phyloP scores from a whole-genome alignment of 805 yeast species.

The Helenozyma baotianmanensis region DNA sequence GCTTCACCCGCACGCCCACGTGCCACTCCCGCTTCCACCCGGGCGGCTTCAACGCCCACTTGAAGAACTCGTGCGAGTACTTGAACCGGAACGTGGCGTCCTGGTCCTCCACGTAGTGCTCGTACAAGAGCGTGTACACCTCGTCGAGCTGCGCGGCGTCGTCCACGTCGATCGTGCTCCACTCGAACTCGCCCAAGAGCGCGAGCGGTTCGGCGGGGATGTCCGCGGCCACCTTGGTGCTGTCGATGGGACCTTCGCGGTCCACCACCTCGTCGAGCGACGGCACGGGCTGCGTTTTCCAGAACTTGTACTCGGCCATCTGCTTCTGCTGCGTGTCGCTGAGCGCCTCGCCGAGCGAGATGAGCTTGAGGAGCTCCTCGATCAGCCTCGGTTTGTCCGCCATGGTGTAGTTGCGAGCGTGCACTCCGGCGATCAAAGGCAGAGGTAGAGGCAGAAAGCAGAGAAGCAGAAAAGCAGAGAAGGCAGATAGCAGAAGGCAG shows the following conservation, averaged over 20 bases:
- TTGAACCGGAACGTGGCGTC: constrained; percentile 91
- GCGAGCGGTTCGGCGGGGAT: constrained; percentile 69
- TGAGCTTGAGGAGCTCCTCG: constrained; percentile 55
- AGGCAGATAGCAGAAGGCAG: no score
- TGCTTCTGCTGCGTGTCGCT: constrained; percentile 48
- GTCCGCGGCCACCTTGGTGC: constrained; percentile 60
- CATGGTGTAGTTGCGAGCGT: no score
- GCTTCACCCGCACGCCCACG: constrained; percentile 85
- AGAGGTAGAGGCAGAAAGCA: not conserved
- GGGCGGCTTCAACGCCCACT: constrained; percentile 93
- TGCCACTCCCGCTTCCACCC: constrained; percentile 90
- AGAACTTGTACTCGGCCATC: constrained; percentile 89
- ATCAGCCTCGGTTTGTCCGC: constrained; percentile 29
- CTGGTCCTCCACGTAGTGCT: constrained; percentile 90
- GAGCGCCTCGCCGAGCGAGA: constrained; percentile 51
- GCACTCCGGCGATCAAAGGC: not conserved
- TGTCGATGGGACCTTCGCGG: constrained; percentile 80
- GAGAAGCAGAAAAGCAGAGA: not conserved
- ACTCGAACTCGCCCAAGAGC: constrained; percentile 75
- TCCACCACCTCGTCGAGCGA: constrained; percentile 62
- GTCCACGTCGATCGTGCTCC: constrained; percentile 72
- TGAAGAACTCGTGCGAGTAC: constrained; percentile 74
- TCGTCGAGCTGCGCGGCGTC: constrained; percentile 59
- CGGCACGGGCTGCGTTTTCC: constrained; percentile 97
- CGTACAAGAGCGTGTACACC: constrained; percentile 73